A percentile compares a stretch with the other conserved stretches of the same genome.
phyloP scores from a whole-genome alignment of 2,329 filamentous ascomycete species.

The Biscogniauxia sp. region DNA sequence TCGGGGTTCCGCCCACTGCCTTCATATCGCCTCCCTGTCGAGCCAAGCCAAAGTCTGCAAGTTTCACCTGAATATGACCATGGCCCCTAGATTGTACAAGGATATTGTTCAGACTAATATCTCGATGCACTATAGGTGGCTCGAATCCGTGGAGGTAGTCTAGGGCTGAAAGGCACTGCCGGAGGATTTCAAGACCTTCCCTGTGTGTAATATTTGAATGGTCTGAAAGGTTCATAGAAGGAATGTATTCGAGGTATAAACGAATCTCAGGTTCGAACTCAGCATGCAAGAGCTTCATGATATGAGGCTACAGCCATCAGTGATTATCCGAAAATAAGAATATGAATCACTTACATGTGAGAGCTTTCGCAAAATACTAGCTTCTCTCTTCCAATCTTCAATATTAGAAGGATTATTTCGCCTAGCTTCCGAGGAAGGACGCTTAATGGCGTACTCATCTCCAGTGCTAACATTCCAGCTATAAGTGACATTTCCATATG shows the following conservation, averaged over 20 bases:
- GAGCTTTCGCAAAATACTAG: not conserved
- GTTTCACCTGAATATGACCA: not conserved
- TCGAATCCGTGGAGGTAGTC: not conserved
- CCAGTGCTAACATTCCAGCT: slow-evolving; percentile 25
- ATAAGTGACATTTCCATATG: slow-evolving; percentile 21
- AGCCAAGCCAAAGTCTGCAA: not conserved
- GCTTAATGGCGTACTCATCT: slow-evolving; percentile 21
- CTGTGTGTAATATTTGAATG: not conserved
- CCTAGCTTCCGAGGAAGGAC: slow-evolving; percentile 11
- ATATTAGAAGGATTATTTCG: not conserved
- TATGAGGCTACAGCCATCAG: not conserved
- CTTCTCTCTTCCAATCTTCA: not conserved
- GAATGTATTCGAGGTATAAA: not conserved
- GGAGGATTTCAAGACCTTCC: not conserved
- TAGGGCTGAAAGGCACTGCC: not conserved
- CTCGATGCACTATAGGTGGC: not conserved
- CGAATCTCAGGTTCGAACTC: not conserved
- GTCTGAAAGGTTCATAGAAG: not conserved
- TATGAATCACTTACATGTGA: not conserved
- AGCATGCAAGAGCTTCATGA: not conserved
- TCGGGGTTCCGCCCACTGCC: too few relatives aligned
- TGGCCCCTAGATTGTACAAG: not conserved
- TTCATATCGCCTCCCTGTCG: not conserved
- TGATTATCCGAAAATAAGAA: not conserved
- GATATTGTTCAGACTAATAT: not conserved